These are phyloP conservation scores for Lipomyces sp. DNA, from an alignment of 805 yeast species.

Conservation along the genomic window DNA sequence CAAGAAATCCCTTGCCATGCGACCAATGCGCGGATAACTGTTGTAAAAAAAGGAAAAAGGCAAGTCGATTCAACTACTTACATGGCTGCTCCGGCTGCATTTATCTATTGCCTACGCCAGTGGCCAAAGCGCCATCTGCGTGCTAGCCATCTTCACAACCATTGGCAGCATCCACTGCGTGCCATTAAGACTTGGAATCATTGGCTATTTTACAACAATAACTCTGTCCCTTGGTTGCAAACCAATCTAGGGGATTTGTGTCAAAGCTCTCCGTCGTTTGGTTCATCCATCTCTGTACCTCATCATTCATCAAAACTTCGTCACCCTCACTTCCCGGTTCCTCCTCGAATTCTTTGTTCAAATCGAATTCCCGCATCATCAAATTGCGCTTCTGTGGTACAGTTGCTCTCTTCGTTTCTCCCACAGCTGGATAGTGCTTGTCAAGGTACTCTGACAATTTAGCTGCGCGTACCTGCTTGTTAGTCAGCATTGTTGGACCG, in stretches of 20 bases:
- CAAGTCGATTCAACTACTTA: no score
- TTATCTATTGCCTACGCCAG: no score
- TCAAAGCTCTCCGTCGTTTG: not conserved
- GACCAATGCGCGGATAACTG: slow-evolving; percentile 7
- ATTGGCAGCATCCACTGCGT: no score
- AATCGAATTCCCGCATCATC: slow-evolving; percentile 2
- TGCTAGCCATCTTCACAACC: no score
- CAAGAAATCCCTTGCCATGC: slow-evolving; percentile 2
- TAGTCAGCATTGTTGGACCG: slow-evolving; percentile 7
- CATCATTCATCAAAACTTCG: not conserved
- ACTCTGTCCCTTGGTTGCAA: slow-evolving; percentile 2
- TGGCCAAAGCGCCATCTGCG: no score
- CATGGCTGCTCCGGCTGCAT: no score
- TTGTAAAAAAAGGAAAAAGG: no score
- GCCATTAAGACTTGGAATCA: no score
- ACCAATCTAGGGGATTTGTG: slow-evolving; percentile 7
- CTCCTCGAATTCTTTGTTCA: slow-evolving; percentile 4
- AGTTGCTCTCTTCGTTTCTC: not conserved
- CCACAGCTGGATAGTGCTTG: slow-evolving; percentile 7
- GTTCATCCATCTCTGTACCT: not conserved
- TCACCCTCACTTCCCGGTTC: slow-evolving; percentile 1
- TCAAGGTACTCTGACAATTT: not conserved
- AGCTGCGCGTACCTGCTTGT: slow-evolving; percentile 3
- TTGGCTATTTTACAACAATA: no score
- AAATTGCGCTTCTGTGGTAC: slow-evolving; percentile 3